These are phyloP conservation scores for Mortierella antarctica DNA, from an alignment of 192 early-diverging fungal genomes.

Conservation along the genomic window DNA sequence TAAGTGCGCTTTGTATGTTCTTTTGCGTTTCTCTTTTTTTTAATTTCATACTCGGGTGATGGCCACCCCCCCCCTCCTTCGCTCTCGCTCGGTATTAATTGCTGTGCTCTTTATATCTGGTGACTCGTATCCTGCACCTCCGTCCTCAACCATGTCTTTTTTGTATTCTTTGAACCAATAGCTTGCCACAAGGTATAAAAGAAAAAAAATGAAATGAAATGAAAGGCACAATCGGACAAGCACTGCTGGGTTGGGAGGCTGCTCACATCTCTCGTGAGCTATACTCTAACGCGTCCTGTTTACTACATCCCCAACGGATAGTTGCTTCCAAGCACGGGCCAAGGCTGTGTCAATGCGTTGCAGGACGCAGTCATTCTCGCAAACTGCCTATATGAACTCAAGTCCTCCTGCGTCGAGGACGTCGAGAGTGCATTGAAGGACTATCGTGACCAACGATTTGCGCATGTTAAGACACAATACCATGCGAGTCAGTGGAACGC, in stretches of 20 bases:
- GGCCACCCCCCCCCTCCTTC: too few relatives aligned
- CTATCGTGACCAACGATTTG: slow-evolving; percentile 8
- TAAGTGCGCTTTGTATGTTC: neutral
- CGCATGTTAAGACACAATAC: slow-evolving; percentile 5
- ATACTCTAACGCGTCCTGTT: neutral
- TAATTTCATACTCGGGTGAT: too few relatives aligned
- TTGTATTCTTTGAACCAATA: neutral
- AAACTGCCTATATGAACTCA: slow-evolving; percentile 1
- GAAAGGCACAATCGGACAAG: neutral
- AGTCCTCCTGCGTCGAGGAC: neutral
- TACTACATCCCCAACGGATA: neutral
- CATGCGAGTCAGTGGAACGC: slow-evolving; percentile 7
- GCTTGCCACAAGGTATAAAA: slow-evolving; percentile 9
- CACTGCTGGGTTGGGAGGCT: neutral
- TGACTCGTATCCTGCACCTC: too few relatives aligned
- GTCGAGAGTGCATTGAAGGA: neutral
- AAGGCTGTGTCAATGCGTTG: slow-evolving; percentile 3
- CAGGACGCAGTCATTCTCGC: neutral
- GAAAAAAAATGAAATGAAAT: too few relatives aligned
- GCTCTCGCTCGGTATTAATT: too few relatives aligned
- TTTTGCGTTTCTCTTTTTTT: too few relatives aligned
- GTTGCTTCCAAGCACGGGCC: slow-evolving; percentile 8
- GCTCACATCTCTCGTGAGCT: neutral
- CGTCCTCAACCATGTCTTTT: too few relatives aligned
- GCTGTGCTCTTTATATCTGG: too few relatives aligned